A percentile compares a stretch with the other conserved stretches of the same genome.
These are phyloP conservation scores for Ramaria rubella DNA, from an alignment of 768 basidiomycete species.

Conservation along the genomic window DNA sequence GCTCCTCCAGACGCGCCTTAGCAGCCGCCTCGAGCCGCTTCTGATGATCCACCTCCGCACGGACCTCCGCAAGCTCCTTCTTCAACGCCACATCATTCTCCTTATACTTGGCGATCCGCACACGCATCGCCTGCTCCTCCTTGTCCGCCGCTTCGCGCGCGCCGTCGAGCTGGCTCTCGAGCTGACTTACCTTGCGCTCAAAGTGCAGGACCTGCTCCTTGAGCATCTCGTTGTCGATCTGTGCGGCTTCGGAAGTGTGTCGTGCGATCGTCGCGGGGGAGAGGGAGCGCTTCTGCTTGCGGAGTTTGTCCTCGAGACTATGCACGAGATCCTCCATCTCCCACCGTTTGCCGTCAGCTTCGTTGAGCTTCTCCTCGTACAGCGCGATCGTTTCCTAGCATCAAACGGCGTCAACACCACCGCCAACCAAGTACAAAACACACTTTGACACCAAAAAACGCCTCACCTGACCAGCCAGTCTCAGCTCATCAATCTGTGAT, in stretches of 20 bases:
- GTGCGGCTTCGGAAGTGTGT: slow-evolving; percentile 59
- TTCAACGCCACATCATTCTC: slow-evolving; percentile 67
- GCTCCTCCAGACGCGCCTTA: slow-evolving; percentile 67
- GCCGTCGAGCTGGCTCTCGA: slow-evolving; percentile 88
- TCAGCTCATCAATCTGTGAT: slow-evolving; percentile 73
- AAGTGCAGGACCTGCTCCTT: slow-evolving; percentile 87
- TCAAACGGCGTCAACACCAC: slow-evolving; percentile 4
- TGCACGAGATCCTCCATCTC: slow-evolving; percentile 67
- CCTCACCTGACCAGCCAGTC: slow-evolving; percentile 79
- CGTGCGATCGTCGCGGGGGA: slow-evolving; percentile 31
- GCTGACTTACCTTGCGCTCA: slow-evolving; percentile 60
- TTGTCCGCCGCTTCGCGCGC: slow-evolving; percentile 58
- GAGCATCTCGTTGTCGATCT: slow-evolving; percentile 93
- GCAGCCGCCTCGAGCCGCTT: slow-evolving; percentile 55
- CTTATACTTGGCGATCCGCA: slow-evolving; percentile 59
- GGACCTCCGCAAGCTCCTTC: slow-evolving; percentile 62
- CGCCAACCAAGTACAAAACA: neutral
- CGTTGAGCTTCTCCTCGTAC: slow-evolving; percentile 83
- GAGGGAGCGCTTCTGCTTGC: slow-evolving; percentile 24
- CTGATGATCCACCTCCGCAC: slow-evolving; percentile 58
- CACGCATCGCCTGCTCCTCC: slow-evolving; percentile 60
- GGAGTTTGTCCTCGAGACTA: slow-evolving; percentile 48
- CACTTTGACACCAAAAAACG: too few relatives aligned
- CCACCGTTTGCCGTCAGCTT: slow-evolving; percentile 62
- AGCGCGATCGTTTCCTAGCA: slow-evolving; percentile 85